Conservation (phyloP, 192 early-diverging fungal genomes). For the Podila epigama region DNA sequence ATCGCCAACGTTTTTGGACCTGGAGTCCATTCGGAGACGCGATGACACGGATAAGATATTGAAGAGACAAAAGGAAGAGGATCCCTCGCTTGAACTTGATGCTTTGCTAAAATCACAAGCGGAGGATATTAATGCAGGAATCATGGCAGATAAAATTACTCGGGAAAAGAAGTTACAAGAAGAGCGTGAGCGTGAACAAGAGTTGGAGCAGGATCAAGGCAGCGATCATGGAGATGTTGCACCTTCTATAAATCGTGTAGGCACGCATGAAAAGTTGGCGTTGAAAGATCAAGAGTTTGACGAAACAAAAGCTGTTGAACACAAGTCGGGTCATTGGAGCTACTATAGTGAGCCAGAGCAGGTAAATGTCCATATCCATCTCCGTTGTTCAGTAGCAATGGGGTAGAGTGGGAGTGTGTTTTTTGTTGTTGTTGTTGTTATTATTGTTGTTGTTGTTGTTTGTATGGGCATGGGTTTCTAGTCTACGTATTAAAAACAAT, state of each 20-base stretch:
- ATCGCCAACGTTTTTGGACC: conserved; percentile 57
- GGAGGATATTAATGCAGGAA: conserved; percentile 35
- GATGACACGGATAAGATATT: conserved; percentile 27
- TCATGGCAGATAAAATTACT: conserved; percentile 24
- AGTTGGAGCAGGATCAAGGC: conserved; percentile 22
- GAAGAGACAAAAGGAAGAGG: conserved; percentile 25
- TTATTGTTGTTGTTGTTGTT: too few relatives aligned
- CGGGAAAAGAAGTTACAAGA: conserved; percentile 23
- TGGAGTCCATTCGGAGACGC: conserved; percentile 57
- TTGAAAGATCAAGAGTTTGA: conserved; percentile 1
- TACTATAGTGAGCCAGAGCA: conserved; percentile 54
- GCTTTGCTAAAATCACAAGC: conserved; percentile 48
- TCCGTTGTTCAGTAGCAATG: too few relatives aligned
- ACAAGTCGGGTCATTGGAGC: conserved; percentile 33
- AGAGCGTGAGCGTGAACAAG: conserved; percentile 53
- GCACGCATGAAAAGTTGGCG: not conserved
- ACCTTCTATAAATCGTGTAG: conserved; percentile 4
- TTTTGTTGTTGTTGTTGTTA: not conserved
- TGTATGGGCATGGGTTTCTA: too few relatives aligned
- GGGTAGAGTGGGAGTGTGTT: not conserved
- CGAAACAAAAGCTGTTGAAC: conserved; percentile 28
- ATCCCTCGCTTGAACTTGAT: conserved; percentile 12
- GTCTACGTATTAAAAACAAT: not conserved
- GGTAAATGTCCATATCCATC: conserved; percentile 24
- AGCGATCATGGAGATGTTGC: not conserved